phyloP scores from a whole-genome alignment of 345 rosid species.

The Rhizophora apiculata region DNA sequence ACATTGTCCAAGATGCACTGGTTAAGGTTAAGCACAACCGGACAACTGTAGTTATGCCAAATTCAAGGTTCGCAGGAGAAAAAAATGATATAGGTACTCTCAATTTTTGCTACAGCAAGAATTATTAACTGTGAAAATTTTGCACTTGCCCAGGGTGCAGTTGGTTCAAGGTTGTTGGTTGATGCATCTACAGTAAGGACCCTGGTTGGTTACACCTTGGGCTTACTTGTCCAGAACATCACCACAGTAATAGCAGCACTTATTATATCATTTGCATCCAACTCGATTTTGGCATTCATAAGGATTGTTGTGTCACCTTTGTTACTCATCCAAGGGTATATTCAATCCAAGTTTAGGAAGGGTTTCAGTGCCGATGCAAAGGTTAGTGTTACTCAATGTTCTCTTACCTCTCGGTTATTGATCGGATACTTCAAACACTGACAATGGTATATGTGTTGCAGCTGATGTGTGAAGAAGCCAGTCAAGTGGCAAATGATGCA shows the following conservation, averaged over 20 bases:
- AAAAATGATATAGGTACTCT: not conserved
- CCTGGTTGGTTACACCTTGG: constrained; percentile 56
- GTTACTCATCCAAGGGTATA: constrained; percentile 38
- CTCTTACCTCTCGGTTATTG: not conserved
- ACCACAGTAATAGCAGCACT: constrained; percentile 45
- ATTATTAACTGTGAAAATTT: not conserved
- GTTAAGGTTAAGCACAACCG: too few relatives aligned
- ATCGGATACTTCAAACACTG: not conserved
- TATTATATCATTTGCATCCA: constrained; percentile 50
- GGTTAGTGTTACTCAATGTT: constrained; percentile 7
- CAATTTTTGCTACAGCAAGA: too few relatives aligned
- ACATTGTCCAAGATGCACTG: too few relatives aligned
- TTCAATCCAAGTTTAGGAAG: constrained; percentile 40
- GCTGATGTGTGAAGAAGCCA: constrained; percentile 69
- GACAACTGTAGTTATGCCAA: constrained; percentile 10
- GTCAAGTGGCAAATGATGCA: constrained; percentile 66
- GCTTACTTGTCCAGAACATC: constrained; percentile 47
- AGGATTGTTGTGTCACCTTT: constrained; percentile 46
- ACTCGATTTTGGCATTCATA: constrained; percentile 50
- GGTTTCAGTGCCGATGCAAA: constrained; percentile 64
- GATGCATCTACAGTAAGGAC: constrained; percentile 54
- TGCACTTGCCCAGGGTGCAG: constrained; percentile 45
- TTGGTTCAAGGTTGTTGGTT: constrained; percentile 61
- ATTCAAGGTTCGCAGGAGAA: constrained; percentile 46
- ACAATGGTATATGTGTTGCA: constrained; percentile 10